Conservation (phyloP, 495 filamentous ascomycete species). For the Aspergillus mulundensis region DNA sequence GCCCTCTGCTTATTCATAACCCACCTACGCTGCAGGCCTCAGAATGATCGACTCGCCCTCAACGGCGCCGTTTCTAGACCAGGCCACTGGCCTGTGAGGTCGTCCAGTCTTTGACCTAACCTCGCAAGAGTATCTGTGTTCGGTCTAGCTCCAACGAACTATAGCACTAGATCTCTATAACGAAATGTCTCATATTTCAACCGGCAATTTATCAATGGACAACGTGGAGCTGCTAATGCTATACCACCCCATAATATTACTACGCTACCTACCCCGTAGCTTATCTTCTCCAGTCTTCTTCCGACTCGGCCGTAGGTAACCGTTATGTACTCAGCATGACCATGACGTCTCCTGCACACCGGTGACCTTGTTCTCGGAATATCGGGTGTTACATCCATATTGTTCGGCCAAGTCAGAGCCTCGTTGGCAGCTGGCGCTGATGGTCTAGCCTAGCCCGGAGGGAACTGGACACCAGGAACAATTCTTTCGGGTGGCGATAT, state of each 20-base stretch:
- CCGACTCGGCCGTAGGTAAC: not conserved
- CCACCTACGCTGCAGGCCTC: not conserved
- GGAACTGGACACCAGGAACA: not conserved
- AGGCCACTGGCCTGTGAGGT: not conserved
- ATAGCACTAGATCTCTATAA: not conserved
- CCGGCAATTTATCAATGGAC: not conserved
- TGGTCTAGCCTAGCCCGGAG: not conserved
- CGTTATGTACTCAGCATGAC: no score
- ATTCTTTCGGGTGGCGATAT: constrained; percentile 2
- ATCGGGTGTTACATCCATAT: constrained; percentile 4
- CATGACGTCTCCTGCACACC: no score
- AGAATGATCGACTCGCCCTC: not conserved
- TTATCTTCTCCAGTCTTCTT: not conserved
- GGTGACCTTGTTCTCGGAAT: not conserved
- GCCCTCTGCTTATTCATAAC: not conserved
- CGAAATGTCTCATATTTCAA: not conserved
- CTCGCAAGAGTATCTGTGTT: constrained; percentile 4
- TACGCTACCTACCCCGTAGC: not conserved
- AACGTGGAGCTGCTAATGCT: not conserved
- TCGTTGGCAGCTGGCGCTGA: not conserved
- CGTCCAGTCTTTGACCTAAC: not conserved
- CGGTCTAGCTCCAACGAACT: not conserved
- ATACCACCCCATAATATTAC: not conserved
- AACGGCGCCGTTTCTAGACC: not conserved
- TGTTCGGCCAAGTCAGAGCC: not conserved